A percentile compares a stretch with the other conserved stretches of the same genome.
Conservation (phyloP, 2,329 filamentous ascomycete species). For the Diaporthe citriasiana region DNA sequence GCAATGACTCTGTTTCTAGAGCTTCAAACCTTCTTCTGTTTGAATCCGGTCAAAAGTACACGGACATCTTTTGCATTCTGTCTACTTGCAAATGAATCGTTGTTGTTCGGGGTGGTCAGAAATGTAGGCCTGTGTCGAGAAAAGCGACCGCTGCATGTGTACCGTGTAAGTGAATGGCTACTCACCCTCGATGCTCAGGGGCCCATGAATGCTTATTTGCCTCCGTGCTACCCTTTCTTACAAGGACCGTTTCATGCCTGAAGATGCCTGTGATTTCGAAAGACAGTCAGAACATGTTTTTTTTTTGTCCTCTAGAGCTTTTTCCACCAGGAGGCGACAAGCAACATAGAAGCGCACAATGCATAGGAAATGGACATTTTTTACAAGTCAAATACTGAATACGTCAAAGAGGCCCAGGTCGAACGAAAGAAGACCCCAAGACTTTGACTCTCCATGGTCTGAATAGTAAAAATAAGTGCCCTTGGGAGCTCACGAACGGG, state of each 20-base stretch:
- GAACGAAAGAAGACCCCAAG: not conserved
- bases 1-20: not conserved
- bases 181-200: not conserved
- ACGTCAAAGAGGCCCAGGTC: not conserved
- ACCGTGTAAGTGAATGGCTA: not conserved
- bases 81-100: not conserved
- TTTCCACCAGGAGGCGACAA: not conserved
- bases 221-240: not conserved
- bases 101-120: not conserved
- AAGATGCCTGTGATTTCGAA: not conserved
- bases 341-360: not conserved
- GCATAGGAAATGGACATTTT: not conserved
- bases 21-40: no score
- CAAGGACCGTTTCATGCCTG: not conserved
- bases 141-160: not conserved
- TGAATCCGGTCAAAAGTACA: no score
- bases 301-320: not conserved
- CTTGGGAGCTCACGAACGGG: not conserved
- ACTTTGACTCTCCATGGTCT: not conserved
- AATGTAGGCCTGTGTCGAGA: not conserved
- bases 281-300: not conserved
- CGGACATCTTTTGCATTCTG: not conserved
- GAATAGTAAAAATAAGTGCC: not conserved
- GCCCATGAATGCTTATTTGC: not conserved
- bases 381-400: not conserved